Percentiles rank a stretch among this genome's conserved stretches.
These are phyloP conservation scores for Flaveria sonorensis DNA, from an alignment of 129 eudicot species.

Conservation along the genomic window DNA sequence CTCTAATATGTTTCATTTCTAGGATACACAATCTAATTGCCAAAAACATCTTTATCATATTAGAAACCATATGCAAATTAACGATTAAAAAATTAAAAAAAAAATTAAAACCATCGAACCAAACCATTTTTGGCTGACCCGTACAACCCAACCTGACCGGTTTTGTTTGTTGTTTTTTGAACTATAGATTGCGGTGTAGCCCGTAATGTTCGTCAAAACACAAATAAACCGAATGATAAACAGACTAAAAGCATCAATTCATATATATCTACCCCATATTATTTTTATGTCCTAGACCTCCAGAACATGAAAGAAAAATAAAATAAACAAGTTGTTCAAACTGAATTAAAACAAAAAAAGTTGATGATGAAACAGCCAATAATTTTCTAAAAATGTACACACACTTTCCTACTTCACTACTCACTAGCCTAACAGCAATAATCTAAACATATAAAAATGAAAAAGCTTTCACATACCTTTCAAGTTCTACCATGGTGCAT, in stretches of 20 bases:
- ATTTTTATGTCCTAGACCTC: not conserved
- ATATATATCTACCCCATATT: not conserved
- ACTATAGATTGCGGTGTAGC: too few relatives aligned
- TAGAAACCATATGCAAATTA: not conserved
- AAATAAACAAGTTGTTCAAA: not conserved
- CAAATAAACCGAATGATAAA: too few relatives aligned
- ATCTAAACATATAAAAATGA: conserved; percentile 6
- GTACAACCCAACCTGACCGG: not conserved
- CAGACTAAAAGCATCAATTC: too few relatives aligned
- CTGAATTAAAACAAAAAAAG: not conserved
- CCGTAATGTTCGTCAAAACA: too few relatives aligned
- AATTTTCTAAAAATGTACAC: conserved; percentile 10
- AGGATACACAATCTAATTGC: not conserved
- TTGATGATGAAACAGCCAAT: not conserved
- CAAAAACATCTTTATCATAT: too few relatives aligned
- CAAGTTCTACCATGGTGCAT: conserved; percentile 53
- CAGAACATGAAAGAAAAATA: not conserved
- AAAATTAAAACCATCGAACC: not conserved
- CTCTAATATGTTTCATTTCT: too few relatives aligned
- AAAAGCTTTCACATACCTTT: not conserved
- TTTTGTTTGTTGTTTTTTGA: not conserved
- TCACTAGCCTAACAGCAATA: conserved; percentile 3
- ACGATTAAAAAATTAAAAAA: not conserved
- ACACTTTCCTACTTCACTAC: conserved; percentile 20
- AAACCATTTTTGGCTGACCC: not conserved